Base-by-base conservation (phyloP, 2,329 filamentous ascomycete species). In the Aspergillus sp. region DNA sequence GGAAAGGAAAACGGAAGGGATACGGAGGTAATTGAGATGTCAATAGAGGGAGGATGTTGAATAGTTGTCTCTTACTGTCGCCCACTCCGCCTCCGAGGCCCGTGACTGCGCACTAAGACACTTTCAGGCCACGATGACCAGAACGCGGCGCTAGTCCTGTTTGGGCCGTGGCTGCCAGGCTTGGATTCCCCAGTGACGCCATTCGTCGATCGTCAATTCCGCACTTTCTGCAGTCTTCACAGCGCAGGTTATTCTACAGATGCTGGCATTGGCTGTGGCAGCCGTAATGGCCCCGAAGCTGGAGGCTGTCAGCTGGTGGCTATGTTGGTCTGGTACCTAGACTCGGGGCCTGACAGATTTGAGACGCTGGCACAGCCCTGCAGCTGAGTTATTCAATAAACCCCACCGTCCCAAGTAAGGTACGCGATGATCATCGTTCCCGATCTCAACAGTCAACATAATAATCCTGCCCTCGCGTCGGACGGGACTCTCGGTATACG, bases 121-220 rank as follows among this genome's bases (percentile, higher is more conserved):
- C 37, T 68, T 71, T 73, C 71, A 76, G 73, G 73, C 71, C 73
- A 76, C 73, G 72, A 74, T 75, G 65, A 65, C 72, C 70, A 68
- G 65, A 75, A 74, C 69, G 65, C 42, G 41, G 37, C 65, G 55
- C 67, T 71, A 70, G 63, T 57, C 67, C 65, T 8, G 3, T 60
- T 70, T 19, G 17, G 66, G 73, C 34, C 57, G 9, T 70, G 58
- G 69, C 67, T 66, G 71, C 72, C 67, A 68, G 66, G 65, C 27
- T 24, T 40, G 42, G 30, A 54, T 52, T 58, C 51, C 40, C 34
- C 47, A 58, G 57, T 61, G 59, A 61, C 59, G 57, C 46, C 59
- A 59, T 59, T 44, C 47, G n/a, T 12, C 42, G 40, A 42, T 56
- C 41, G 39, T 55, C 42, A 40, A 51, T 49, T 33, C 44, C 54